Conservation (phyloP, 2,329 filamentous ascomycete genomes). For the Trichophaea hybrida region DNA sequence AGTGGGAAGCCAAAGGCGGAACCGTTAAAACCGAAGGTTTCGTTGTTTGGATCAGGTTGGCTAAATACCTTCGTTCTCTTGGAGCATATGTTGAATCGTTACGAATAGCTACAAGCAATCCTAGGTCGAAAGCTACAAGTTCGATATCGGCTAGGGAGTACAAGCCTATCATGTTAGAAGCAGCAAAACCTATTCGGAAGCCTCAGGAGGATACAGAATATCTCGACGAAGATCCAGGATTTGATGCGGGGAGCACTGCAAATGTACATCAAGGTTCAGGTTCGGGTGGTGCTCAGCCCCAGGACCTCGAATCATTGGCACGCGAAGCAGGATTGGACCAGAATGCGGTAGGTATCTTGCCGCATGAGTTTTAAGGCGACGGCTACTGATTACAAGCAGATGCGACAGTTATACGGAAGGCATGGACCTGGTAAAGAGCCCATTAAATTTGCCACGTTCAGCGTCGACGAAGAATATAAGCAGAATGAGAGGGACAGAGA, state of each 20-base stretch:
- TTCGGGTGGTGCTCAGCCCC: background rate
- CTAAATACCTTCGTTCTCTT: background rate
- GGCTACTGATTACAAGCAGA: conserved; percentile 37
- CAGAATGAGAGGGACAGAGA: conserved; percentile 46
- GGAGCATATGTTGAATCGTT: background rate
- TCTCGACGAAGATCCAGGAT: background rate
- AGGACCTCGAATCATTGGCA: conserved; percentile 17
- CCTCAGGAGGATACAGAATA: conserved; percentile 4
- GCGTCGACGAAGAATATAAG: conserved; percentile 50
- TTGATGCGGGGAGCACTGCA: background rate
- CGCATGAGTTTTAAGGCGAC: background rate
- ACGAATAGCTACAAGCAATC: background rate
- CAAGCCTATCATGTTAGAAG: conserved; percentile 24
- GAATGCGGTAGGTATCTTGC: conserved; percentile 13
- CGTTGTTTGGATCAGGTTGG: conserved; percentile 20
- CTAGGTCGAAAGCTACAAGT: conserved; percentile 10
- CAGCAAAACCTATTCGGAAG: conserved; percentile 10
- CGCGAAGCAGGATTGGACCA: conserved; percentile 19
- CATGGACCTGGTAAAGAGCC: conserved; percentile 27
- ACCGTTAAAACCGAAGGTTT: conserved; percentile 15
- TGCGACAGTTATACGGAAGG: conserved; percentile 49
- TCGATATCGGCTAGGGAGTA: conserved; percentile 20
- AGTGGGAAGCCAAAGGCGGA: background rate
- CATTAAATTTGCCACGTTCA: conserved; percentile 47
- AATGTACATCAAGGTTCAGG: background rate